Base-by-base conservation (phyloP, 257 asterid species). In the Parsonsia alboflavescens region DNA sequence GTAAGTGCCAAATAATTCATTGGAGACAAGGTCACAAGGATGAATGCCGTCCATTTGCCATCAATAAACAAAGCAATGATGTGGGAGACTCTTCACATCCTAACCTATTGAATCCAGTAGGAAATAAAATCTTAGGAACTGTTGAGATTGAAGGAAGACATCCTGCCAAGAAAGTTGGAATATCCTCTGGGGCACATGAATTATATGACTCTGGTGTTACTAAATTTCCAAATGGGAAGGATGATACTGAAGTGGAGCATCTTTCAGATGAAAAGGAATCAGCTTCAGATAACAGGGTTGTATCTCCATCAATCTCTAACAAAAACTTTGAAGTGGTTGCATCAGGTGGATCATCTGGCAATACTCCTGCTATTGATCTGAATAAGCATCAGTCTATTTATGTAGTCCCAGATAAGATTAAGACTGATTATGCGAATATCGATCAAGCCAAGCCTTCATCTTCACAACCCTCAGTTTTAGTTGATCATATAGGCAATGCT, bases 21-120 rank as follows among this genome's bases (percentile, higher is more conserved):
- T 92, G 97, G 97, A 88, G 96, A 74, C 89, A 81, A 82, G 97
- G 98, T 76, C 98, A 94, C 83, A 92, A 76, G 85, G 88, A 85
- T 81, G 96, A 90, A 75, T 93, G 97, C 61, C 87, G 54, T 59
- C 91, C 91, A 53, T 70, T 85, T 65, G 61, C 76, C 46, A 44
- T 42, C 74, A 28, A 71, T 46, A 79, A 79, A 42, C 85, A 73
- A 72, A 76, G 53, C 48, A 69, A 28, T 78, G 86, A 82, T 50
- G 67, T 62, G 67, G 85, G 73, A 68, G 73, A 59, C 19, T 68
- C 79, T 70, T 76, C 80, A 73, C 36, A 26, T 62, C 74, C 19
- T 59, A 80, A 86, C 69, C 80, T 73, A 42, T 70, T 73, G 30
- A 83, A 81, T 75, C 80, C 61, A 74, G 77, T 85, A 73, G 84